Evolutionary conservation across 2,329 filamentous ascomycete species (phyloP).

Genomic region (Fusarium lateritium): DNA sequence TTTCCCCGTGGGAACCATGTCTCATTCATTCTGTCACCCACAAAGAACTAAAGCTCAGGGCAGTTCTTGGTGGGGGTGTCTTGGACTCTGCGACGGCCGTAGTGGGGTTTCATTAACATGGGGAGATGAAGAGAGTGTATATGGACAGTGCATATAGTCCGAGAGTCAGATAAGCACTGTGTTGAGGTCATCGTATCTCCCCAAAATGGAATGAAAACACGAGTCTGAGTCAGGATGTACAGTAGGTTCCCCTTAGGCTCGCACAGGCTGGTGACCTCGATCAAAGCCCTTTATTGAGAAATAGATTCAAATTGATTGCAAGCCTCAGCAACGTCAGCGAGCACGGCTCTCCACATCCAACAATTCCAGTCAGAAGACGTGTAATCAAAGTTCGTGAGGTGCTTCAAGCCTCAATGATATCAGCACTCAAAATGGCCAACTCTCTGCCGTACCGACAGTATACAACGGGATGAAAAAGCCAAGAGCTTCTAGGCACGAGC

Average conservation of each 20-base stretch:
- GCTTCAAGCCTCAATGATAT: constrained; percentile 22
- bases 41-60: constrained; percentile 9
- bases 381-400: constrained; percentile 15
- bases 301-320: constrained; percentile 35
- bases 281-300: constrained; percentile 32
- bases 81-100: constrained; percentile 21
- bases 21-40: constrained; percentile 37
- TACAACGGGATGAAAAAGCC: background rate
- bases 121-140: constrained; percentile 9
- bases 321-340: constrained; percentile 30
- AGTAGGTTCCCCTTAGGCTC: constrained; percentile 26
- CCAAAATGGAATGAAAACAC: too few species aligned
- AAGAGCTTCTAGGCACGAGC: constrained; percentile 20
- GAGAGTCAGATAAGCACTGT: constrained; percentile 15
- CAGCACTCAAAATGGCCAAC: background rate
- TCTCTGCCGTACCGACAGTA: background rate
- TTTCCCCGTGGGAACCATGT: constrained; percentile 32
- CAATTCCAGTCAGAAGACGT: constrained; percentile 41
- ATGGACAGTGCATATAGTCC: constrained; percentile 5
- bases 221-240: constrained; percentile 41
- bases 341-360: constrained; percentile 37
- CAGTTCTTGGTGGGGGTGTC: constrained; percentile 42
- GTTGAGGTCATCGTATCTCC: background rate
- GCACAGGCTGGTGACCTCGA: constrained; percentile 27
- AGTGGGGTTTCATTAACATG: constrained; percentile 42